Percentiles rank a stretch among this genome's conserved stretches.
Conservation (phyloP, 768 basidiomycete species). For the Leccinum subtestaceum region DNA sequence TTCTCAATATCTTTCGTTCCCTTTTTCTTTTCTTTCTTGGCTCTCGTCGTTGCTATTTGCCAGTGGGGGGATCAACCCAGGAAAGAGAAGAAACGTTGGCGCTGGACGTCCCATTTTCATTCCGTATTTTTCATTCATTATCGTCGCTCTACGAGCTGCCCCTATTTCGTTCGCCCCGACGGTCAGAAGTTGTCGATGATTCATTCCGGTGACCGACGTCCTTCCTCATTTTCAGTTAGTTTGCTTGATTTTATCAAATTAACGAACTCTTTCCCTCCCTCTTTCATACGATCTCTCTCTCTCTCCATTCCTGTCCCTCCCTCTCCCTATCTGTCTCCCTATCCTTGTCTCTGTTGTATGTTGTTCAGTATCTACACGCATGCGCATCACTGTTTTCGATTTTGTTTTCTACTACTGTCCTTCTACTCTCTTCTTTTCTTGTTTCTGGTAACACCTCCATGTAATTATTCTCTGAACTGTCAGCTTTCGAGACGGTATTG, state of each 20-base stretch:
- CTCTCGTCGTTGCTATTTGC: neutral
- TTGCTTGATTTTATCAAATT: slow-evolving; percentile 7
- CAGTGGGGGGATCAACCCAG: neutral
- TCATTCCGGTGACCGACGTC: neutral
- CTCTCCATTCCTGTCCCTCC: too few species aligned
- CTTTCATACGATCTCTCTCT: neutral
- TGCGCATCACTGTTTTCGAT: neutral
- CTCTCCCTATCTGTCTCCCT: neutral
- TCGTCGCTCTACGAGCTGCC: neutral
- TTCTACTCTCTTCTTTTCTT: neutral
- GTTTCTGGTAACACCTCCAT: too few species aligned
- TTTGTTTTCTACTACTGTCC: neutral
- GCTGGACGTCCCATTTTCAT: neutral
- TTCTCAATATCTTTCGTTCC: neutral
- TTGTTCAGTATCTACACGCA: slow-evolving; percentile 8
- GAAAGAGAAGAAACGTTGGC: neutral
- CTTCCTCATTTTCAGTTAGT: neutral
- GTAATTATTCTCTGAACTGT: too few species aligned
- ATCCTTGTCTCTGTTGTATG: slow-evolving; percentile 14
- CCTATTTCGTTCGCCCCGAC: too few species aligned
- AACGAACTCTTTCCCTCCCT: neutral
- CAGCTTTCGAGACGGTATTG: too few species aligned
- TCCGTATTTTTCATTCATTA: neutral
- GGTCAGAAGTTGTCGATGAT: neutral
- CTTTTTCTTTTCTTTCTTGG: neutral